Conservation (phyloP, 2,329 filamentous ascomycete genomes). For the Paraconiothyrium sp. region DNA sequence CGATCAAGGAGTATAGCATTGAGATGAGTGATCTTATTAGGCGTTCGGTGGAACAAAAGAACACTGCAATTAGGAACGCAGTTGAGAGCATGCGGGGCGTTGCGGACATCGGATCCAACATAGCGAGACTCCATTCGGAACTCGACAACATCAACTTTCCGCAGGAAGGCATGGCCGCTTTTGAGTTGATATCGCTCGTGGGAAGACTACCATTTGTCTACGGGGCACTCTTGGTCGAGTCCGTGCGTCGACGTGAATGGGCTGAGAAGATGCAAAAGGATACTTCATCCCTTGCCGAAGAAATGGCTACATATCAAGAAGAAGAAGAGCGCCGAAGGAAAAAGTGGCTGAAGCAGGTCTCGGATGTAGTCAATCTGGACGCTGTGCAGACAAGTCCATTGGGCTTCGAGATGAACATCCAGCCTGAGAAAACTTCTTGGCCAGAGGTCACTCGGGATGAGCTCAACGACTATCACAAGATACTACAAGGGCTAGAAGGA, state of each 20-base stretch:
- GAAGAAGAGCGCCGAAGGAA: conserved; percentile 89
- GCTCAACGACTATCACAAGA: conserved; percentile 75
- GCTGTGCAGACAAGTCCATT: conserved; percentile 74
- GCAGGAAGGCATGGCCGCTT: conserved; percentile 79
- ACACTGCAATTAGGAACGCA: conserved; percentile 71
- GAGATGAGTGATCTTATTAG: conserved; percentile 66
- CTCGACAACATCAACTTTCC: conserved; percentile 76
- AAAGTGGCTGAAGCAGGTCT: conserved; percentile 89
- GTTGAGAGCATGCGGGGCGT: conserved; percentile 83
- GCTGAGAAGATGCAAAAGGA: conserved; percentile 87
- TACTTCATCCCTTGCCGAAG: conserved; percentile 86
- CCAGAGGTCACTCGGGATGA: conserved; percentile 79
- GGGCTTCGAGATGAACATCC: conserved; percentile 84
- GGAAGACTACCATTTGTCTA: conserved; percentile 89
- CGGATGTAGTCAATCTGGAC: conserved; percentile 75
- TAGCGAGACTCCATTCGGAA: conserved; percentile 76
- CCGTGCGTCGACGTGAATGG: conserved; percentile 88
- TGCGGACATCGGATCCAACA: conserved; percentile 78
- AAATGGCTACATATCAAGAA: conserved; percentile 90
- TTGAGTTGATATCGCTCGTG: conserved; percentile 81
- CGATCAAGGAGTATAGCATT: conserved; percentile 64
- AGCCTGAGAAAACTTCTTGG: conserved; percentile 83
- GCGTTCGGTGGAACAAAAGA: conserved; percentile 68
- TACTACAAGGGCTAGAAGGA: conserved; percentile 70
- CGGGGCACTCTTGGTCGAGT: conserved; percentile 86